Evolutionary conservation across 495 filamentous ascomycete species (phyloP).

Genomic region (Achaetomiella virescens): DNA sequence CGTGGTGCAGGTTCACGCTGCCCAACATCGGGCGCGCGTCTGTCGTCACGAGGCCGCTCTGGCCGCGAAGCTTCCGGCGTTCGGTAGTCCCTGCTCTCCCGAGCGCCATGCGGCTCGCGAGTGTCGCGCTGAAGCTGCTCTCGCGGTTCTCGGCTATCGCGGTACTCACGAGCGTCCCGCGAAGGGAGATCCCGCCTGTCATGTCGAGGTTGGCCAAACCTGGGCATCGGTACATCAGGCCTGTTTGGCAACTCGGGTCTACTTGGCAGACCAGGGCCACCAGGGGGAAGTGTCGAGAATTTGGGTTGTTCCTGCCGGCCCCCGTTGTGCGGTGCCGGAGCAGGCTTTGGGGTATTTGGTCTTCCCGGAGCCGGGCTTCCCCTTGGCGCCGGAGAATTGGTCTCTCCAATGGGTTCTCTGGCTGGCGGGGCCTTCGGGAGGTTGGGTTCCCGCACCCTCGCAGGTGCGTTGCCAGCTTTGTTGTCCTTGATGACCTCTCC

Average conservation of each 20-base stretch:
- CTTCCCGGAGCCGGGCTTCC: slow-evolving; percentile 8
- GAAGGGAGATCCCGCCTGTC: slow-evolving; percentile 26
- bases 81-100: slow-evolving; percentile 32
- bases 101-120: slow-evolving; percentile 28
- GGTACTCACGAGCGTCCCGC: slow-evolving; percentile 26
- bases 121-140: slow-evolving; percentile 31
- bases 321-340: slow-evolving; percentile 10
- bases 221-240: slow-evolving; percentile 40
- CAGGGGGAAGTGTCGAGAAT: slow-evolving; percentile 31
- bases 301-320: slow-evolving; percentile 29
- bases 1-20: slow-evolving; percentile 22
- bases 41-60: slow-evolving; percentile 29
- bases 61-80: slow-evolving; percentile 23
- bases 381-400: slow-evolving; percentile 11
- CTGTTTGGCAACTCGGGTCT: slow-evolving; percentile 38
- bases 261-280: slow-evolving; percentile 30
- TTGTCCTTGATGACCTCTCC: slow-evolving; percentile 70
- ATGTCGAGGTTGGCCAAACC: slow-evolving; percentile 32
- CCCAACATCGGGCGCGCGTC: slow-evolving; percentile 21
- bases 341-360: slow-evolving; percentile 18
- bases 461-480: slow-evolving; percentile 30
- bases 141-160: slow-evolving; percentile 33
- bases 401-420: slow-evolving; percentile 14
- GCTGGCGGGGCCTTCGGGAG: slow-evolving; percentile 11
- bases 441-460: slow-evolving; percentile 8